Evolutionary conservation across 2,329 filamentous ascomycete species (phyloP).

Genomic region (Coniochaeta hoffmannii): DNA sequence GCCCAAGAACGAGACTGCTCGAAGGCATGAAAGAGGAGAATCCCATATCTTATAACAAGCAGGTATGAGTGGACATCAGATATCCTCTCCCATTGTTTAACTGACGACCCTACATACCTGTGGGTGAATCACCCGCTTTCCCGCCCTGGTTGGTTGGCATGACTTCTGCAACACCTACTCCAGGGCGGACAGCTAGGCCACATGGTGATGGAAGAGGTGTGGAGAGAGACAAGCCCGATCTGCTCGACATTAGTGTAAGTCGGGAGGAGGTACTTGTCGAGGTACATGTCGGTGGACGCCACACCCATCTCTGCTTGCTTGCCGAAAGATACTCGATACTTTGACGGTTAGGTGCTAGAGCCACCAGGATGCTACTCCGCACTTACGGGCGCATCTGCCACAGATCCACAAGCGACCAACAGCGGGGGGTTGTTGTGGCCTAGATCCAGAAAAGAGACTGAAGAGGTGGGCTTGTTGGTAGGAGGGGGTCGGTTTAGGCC

Average conservation of each 20-base stretch:
- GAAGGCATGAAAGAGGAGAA: constrained; percentile 4
- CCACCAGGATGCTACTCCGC: neutral
- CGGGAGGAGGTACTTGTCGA: no score
- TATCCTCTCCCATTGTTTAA: constrained; percentile 2
- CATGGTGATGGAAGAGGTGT: neutral
- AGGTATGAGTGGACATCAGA: neutral
- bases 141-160: constrained; percentile 1
- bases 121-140: constrained; percentile 2
- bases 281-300: no score
- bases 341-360: neutral
- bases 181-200: neutral
- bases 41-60: constrained; percentile 1
- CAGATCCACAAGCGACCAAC: no score
- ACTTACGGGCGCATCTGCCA: neutral
- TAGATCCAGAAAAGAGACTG: neutral
- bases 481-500: neutral
- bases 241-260: neutral
- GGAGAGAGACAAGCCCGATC: neutral
- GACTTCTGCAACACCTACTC: constrained; percentile 1
- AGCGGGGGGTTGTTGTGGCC: neutral
- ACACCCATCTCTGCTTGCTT: neutral
- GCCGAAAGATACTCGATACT: neutral
- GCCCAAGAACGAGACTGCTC: neutral
- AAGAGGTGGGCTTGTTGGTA: neutral
- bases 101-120: neutral